A percentile compares a stretch with the other conserved stretches of the same genome.
These are phyloP conservation scores for Talaromyces ruber DNA, from an alignment of 495 filamentous ascomycete species.

Conservation along the genomic window DNA sequence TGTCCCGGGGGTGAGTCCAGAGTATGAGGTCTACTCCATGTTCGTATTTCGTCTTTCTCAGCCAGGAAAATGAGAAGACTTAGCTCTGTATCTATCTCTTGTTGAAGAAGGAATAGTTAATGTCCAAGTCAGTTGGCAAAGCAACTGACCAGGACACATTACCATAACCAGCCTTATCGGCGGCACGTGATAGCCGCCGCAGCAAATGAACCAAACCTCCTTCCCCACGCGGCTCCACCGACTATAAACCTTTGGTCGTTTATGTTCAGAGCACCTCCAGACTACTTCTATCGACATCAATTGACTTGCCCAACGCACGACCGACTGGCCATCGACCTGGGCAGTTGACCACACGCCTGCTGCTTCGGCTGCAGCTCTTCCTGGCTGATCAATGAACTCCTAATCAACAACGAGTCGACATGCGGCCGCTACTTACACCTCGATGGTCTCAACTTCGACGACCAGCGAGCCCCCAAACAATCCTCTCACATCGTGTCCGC, in stretches of 20 bases:
- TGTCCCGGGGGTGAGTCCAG: neutral
- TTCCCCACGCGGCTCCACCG: conserved; percentile 4
- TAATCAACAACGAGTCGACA: neutral
- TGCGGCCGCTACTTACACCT: neutral
- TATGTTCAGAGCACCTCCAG: no score
- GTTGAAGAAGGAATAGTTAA: neutral
- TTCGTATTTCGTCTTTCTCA: neutral
- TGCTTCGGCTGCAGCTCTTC: neutral
- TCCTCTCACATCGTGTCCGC: conserved; percentile 21
- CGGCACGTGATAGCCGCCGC: neutral
- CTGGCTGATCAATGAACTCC: neutral
- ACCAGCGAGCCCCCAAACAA: conserved; percentile 5
- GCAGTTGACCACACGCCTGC: neutral
- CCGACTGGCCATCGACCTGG: neutral
- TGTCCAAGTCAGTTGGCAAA: neutral
- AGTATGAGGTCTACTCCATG: neutral
- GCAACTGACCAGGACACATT: neutral
- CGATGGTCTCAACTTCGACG: neutral
- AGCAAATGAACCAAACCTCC: conserved; percentile 2
- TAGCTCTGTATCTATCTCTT: neutral
- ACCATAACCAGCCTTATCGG: neutral
- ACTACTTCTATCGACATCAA: neutral
- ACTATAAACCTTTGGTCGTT: neutral
- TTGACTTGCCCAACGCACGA: neutral
- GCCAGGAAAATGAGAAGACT: neutral